Percentiles rank a stretch among this genome's conserved stretches.
These are phyloP conservation scores for Diaporthe vaccinii DNA, from an alignment of 2,329 filamentous ascomycete species.

Conservation along the genomic window DNA sequence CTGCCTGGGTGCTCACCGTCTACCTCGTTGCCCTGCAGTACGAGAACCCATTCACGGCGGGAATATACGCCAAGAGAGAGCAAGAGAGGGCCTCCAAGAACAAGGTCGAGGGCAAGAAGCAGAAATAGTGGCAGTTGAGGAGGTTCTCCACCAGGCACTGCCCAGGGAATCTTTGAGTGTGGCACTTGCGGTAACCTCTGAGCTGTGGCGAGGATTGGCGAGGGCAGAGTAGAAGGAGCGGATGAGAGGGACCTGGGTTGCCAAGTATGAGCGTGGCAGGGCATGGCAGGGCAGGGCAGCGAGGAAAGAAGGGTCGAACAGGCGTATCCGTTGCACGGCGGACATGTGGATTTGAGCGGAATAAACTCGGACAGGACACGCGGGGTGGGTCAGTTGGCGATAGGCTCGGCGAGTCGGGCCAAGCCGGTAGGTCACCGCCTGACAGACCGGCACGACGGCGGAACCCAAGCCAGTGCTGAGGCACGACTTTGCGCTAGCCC, in stretches of 20 bases:
- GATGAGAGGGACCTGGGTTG: background rate
- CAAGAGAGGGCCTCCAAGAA: constrained; percentile 58
- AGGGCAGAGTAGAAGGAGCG: background rate
- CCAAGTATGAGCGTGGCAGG: background rate
- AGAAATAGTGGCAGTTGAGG: constrained; percentile 53
- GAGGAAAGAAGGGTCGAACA: background rate
- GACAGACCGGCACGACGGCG: background rate
- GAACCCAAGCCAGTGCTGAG: background rate
- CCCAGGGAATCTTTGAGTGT: background rate
- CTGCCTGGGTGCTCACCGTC: constrained; percentile 79
- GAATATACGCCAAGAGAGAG: constrained; percentile 91
- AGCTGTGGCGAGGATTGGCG: too few species aligned
- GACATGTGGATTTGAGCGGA: too few species aligned
- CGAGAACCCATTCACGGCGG: constrained; percentile 95
- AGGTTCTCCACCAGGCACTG: background rate
- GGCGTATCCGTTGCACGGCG: background rate
- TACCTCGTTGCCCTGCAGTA: constrained; percentile 86
- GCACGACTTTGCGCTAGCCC: background rate
- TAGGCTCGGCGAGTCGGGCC: background rate
- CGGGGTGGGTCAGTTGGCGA: background rate
- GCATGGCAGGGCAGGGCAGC: background rate
- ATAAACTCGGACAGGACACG: background rate
- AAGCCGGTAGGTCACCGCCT: background rate
- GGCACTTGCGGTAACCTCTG: background rate
- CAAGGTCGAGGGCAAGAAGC: constrained; percentile 59